Conservation (phyloP, 495 filamentous ascomycete genomes). For the Penicillium cosmopolitanum region DNA sequence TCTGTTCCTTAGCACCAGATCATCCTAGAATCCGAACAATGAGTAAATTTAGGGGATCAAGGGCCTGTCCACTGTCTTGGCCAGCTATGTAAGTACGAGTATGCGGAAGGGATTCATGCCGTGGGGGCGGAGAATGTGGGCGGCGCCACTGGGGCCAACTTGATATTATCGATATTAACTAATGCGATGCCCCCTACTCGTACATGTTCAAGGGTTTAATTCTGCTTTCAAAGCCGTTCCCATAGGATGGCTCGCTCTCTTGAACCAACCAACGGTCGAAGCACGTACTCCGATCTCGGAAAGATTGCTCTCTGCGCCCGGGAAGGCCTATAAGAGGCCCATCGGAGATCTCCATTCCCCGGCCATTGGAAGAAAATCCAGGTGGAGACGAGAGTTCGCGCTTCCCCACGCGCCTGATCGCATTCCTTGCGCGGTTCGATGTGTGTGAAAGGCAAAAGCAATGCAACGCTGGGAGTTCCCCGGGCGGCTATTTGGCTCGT, state of each 20-base stretch:
- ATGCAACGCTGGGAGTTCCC: neutral
- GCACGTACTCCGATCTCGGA: neutral
- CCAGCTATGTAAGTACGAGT: neutral
- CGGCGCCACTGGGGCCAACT: neutral
- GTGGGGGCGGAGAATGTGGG: conserved; percentile 2
- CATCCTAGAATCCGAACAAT: too few relatives aligned
- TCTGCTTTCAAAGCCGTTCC: neutral
- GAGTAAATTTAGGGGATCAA: too few relatives aligned
- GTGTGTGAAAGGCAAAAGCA: neutral
- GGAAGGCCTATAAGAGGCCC: neutral
- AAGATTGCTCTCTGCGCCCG: neutral
- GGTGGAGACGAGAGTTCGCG: neutral
- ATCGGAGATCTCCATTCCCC: neutral
- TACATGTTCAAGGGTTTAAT: neutral
- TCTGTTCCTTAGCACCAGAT: too few relatives aligned
- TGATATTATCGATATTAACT: neutral
- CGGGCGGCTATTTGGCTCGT: neutral
- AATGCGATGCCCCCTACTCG: neutral
- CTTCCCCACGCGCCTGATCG: conserved; percentile 8
- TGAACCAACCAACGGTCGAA: neutral
- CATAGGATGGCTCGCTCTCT: neutral
- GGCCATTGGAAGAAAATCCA: neutral
- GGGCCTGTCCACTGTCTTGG: too few relatives aligned
- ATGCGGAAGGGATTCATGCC: neutral
- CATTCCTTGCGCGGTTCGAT: neutral